Evolutionary conservation across 805 yeast species (phyloP), one percentile per base, ranked within the genome.

Genomic region (Pichia gijzeniarum): DNA sequence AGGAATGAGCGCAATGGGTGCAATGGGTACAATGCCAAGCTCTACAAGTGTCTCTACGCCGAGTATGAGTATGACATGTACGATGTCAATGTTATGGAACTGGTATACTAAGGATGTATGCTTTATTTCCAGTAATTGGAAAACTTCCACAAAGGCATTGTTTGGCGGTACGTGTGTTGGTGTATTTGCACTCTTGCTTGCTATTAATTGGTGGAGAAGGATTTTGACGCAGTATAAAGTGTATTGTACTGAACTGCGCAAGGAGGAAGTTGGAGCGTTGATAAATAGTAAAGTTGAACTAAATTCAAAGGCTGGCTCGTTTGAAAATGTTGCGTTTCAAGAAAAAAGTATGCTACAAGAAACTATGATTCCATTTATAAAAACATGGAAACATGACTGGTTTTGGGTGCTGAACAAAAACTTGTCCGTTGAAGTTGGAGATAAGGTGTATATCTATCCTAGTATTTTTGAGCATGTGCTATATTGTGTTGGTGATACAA

Each of bases 91-190:
- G 57, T 37, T 53, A 3, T 53, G 55, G 55, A 52, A 52, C 28
- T 53, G 56, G 56, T 47, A 50, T 22, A 22, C 47, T 5, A 41
- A 48, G 14, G 50, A 52, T 33, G 51, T 48, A 13, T 52, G 55
- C 20, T 40, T 53, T 21, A 43, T 53, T 21, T 46, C 55, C 2
- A 17, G 17, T 1, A 40, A 43, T 19, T 53, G 57, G 57, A 48
- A 42, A 34, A 53, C 54, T 5, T 40, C 47, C 16, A 48, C 55
- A 4, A 38, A 35, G 14, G 50, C 50, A 2, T n/a, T 39, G 14
- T 53, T 52, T 43, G 57, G 45, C 13, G 57, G 57, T 31, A 48
- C 57, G 3, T 52, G 55, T 47, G 44, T 53, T 34, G 57, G 57
- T 30, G 48, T 47, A 3, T 52, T 52, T 39, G 44, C 43, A 9